Conservation (phyloP, 768 basidiomycete species). For the Suillus plorans region DNA sequence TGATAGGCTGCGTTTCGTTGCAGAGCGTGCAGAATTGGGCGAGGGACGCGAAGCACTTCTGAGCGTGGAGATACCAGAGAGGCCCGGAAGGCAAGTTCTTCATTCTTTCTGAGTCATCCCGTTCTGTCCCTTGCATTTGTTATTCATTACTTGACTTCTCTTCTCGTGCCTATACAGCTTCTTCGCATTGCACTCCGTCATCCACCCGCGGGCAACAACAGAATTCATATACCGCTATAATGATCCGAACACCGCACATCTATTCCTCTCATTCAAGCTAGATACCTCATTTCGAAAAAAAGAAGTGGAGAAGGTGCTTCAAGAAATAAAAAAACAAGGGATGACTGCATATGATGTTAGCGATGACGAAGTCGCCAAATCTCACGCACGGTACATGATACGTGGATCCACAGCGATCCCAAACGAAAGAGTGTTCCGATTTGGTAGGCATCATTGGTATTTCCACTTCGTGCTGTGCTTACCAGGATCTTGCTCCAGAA, state of each 20-base stretch:
- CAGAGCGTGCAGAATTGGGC: slow-evolving; percentile 96
- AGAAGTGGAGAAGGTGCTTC: slow-evolving; percentile 67
- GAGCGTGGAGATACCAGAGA: slow-evolving; percentile 93
- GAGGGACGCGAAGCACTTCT: slow-evolving; percentile 93
- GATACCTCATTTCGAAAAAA: slow-evolving; percentile 49
- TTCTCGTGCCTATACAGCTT: slow-evolving; percentile 53
- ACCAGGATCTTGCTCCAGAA: slow-evolving; percentile 46
- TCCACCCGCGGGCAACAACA: slow-evolving; percentile 90
- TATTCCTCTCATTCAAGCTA: slow-evolving; percentile 90
- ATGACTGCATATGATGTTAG: slow-evolving; percentile 91
- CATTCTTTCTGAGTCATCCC: not conserved
- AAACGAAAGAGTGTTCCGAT: slow-evolving; percentile 88
- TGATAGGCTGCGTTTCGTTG: slow-evolving; percentile 93
- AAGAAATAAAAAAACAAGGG: slow-evolving; percentile 57
- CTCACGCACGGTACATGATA: slow-evolving; percentile 91
- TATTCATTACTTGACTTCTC: slow-evolving; percentile 5
- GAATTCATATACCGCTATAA: slow-evolving; percentile 96
- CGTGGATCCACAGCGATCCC: slow-evolving; percentile 78
- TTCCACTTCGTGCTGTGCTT: slow-evolving; percentile 2
- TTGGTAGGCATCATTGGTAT: slow-evolving; percentile 57
- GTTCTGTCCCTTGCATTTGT: not conserved
- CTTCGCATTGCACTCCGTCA: slow-evolving; percentile 78
- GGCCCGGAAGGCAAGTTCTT: slow-evolving; percentile 74
- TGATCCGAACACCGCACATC: slow-evolving; percentile 69
- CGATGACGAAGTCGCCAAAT: slow-evolving; percentile 94